Percentiles rank a stretch among this genome's conserved stretches.
phyloP scores from a whole-genome alignment of 1,139 yeast genomes.

The Ashbya aceris region DNA sequence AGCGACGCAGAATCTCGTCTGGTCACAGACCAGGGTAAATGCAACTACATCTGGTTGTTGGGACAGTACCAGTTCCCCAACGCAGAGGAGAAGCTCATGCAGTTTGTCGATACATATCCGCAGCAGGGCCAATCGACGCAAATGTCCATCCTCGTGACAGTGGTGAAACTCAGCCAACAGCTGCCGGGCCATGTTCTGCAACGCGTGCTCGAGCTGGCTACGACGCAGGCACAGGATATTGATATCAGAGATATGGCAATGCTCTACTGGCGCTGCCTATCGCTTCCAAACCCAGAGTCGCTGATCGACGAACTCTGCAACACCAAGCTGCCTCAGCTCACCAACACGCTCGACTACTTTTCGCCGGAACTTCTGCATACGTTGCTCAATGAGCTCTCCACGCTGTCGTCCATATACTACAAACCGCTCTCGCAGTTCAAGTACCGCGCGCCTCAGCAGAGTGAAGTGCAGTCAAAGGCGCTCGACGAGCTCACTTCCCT shows the following conservation, averaged over 20 bases:
- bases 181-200: conserved; percentile 49
- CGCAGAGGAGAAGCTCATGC: conserved; percentile 36
- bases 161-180: conserved; percentile 55
- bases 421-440: conserved; percentile 66
- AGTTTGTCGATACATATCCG: conserved; percentile 51
- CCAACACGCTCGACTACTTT: conserved; percentile 61
- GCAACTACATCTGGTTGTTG: conserved; percentile 68
- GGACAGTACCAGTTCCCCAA: conserved; percentile 81
- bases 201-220: conserved; percentile 63
- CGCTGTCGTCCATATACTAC: conserved; percentile 83
- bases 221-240: conserved; percentile 75
- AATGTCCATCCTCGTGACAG: conserved; percentile 62
- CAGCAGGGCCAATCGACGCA: conserved; percentile 75
- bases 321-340: conserved; percentile 59
- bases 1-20: conserved; percentile 19
- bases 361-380: conserved; percentile 61
- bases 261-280: conserved; percentile 86
- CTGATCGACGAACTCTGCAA: conserved; percentile 22
- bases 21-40: conserved; percentile 25
- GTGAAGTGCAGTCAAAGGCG: conserved; percentile 37
- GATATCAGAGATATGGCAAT: conserved; percentile 93
- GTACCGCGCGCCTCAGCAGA: conserved; percentile 28
- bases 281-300: conserved; percentile 38
- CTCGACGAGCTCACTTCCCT: conserved; percentile 69
- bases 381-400: conserved; percentile 66